Evolutionary conservation across 2,329 filamentous ascomycete genomes (phyloP).

Genomic region (Paracorniculantispora psalliotae): DNA sequence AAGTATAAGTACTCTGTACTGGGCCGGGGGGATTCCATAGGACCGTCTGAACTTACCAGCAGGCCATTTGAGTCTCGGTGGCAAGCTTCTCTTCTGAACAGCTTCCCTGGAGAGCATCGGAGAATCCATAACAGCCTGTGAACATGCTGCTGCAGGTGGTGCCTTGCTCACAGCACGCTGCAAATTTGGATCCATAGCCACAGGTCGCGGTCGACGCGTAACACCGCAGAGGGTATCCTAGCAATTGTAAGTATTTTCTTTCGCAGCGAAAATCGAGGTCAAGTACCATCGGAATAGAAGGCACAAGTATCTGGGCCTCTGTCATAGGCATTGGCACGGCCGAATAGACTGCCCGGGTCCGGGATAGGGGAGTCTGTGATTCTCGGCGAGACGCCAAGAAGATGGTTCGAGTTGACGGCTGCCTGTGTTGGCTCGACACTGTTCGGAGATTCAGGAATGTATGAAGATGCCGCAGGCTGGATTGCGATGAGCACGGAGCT

Average conservation of each 20-base stretch:
- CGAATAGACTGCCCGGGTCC: background rate
- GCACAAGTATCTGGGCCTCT: conserved; percentile 6
- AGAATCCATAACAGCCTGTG: background rate
- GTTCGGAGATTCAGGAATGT: background rate
- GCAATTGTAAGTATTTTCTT: background rate
- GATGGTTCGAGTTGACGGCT: background rate
- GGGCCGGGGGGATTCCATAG: background rate
- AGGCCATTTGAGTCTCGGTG: conserved; percentile 1
- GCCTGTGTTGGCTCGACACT: background rate
- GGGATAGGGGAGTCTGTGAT: conserved; percentile 7
- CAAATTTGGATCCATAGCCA: background rate
- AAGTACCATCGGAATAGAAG: conserved; percentile 7
- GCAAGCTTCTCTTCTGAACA: background rate
- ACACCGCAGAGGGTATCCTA: background rate
- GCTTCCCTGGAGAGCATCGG: conserved; percentile 1
- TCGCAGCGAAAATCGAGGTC: background rate
- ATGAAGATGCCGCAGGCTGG: background rate
- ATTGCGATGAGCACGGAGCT: background rate
- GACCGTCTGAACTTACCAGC: background rate
- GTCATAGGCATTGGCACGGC: background rate
- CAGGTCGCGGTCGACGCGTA: background rate
- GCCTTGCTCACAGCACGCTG: background rate
- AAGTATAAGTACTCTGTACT: background rate
- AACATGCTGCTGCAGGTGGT: conserved; percentile 1
- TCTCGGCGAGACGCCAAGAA: background rate